Base-by-base conservation (phyloP, 768 basidiomycete species). In the Macrocybe gigantea region DNA sequence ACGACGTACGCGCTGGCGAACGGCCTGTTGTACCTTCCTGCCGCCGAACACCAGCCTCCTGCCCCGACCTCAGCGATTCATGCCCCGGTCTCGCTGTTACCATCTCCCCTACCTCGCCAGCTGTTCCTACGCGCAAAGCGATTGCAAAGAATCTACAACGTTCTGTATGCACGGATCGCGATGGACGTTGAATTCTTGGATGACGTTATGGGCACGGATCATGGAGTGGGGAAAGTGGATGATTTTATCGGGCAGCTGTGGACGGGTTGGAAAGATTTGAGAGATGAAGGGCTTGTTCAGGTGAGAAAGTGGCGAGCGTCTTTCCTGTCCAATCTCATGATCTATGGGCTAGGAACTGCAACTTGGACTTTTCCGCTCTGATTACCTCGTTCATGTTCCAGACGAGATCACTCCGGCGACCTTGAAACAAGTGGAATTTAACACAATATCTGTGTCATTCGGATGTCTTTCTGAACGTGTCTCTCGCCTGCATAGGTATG, bases 351-450 rank as follows among this genome's bases (percentile, higher is more conserved):
- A 97, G 93, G 79, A 81, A 0, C 68, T 89, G 40, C 88, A 96
- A 51, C 77, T 98, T 5, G 93, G 94, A 13, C 67, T 99, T 13
- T 96, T 95, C 67, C 77, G 95, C 47, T 96, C 93, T 7, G 95
- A 99, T 68, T 99, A 97, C 66, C 72, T 98, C 31, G 67, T 97
- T 14, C 92, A 99, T 55, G 64, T 72, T 6, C 71, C 72, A 0
- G 59, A 67, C 30, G 60, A 70, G 33, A 4, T 22, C 22, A 22
- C 22, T 22, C 45, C 60, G 3, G 57, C 71, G 10, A 64, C 68
- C 5, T 65, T 99, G 53, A 95, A 93, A 62, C 95, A 99, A 66
- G 95, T 98, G 37, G 95, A 99, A 63, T 96, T 97, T 69, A 99
- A 99, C 61, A 96, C 95, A 7, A 94, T 97, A 53, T 91, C 93